Evolutionary conservation across 352 stramenopile genomes (phyloP), one percentile per base, ranked within the genome.

Genomic region (Thraustochytrium striatum): DNA sequence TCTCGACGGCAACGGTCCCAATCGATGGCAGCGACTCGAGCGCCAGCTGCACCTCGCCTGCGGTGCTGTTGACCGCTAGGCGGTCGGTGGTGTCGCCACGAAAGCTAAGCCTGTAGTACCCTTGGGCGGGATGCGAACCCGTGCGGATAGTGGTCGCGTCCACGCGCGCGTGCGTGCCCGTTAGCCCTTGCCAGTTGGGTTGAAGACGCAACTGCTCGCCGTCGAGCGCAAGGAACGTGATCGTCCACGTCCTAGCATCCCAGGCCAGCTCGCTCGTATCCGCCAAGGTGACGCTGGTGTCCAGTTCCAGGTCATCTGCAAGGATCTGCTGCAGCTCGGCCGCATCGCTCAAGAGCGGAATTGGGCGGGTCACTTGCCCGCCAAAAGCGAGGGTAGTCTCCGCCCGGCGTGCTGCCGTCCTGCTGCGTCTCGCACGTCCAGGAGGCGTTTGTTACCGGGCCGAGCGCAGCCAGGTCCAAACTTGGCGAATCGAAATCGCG

Each of bases 21-120:
- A 79, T 35, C n/a, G 35, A 41, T 33, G 69, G 28, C 32, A 79
- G 39, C 25, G 3, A 7, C 35, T 73, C 50, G 21, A 79, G 55
- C 8, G 69, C 53, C 3, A 3, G 1, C 2, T 3, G 8, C 11
- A 79, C 35, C n/a, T 58, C 47, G 32, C 50, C 32, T 53, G 36
- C n/a, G 8, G 32, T 43, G 16, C 16, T 43, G 16, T 13, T 21
- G 47, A 73, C 41, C 8, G 28, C 8, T 13, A 73, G 30, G n/a
- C 16, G 21, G 0, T 21, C 1, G 11, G 59, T 53, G 25, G 21
- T 53, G n/a, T 19, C 59, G 25, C 35, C 59, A 25, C 25, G 5
- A 55, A 53, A 70, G 19, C 59, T 28, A 3, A 70, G 13, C 5
- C 28, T 19, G n/a, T n/a, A n/a, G n/a, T n/a, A n/a, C n/a, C n/a